Evolutionary conservation across 225 moss, liverwort and hornwort genomes (phyloP).

Genomic region (Climacium dendroides): DNA sequence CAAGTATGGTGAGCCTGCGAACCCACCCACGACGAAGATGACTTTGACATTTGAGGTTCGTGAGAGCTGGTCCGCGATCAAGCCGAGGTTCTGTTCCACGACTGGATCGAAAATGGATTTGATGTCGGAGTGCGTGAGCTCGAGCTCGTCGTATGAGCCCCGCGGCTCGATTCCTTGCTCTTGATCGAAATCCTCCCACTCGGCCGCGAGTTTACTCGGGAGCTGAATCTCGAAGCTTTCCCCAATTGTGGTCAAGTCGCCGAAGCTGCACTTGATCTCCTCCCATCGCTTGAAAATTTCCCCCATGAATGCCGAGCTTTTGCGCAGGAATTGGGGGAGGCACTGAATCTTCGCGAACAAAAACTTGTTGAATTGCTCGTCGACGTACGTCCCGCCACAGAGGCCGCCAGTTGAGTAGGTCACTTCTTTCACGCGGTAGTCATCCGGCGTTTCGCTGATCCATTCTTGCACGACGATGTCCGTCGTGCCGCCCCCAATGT

Average conservation of each 20-base stretch:
- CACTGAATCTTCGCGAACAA: constrained; percentile 28
- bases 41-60: constrained; percentile 12
- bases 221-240: constrained; percentile 15
- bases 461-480: constrained; percentile 51
- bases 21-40: constrained; percentile 63
- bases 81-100: constrained; percentile 9
- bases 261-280: constrained; percentile 36
- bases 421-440: constrained; percentile 37
- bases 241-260: constrained; percentile 1
- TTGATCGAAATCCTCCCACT: constrained; percentile 31
- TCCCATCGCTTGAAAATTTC: constrained; percentile 34
- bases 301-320: not conserved
- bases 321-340: constrained; percentile 5
- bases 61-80: constrained; percentile 27
- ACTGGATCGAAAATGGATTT: constrained; percentile 30
- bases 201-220: constrained; percentile 9
- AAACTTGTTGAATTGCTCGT: constrained; percentile 22
- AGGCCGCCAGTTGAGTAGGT: constrained; percentile 34
- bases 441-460: not conserved
- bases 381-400: constrained; percentile 51
- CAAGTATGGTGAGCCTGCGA: constrained; percentile 53
- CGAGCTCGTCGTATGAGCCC: constrained; percentile 23
- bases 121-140: constrained; percentile 19
- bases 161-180: not conserved
- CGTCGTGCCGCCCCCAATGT: constrained; percentile 58